Conservation (phyloP, 495 filamentous ascomycete genomes). For the Penicillium taxi region DNA sequence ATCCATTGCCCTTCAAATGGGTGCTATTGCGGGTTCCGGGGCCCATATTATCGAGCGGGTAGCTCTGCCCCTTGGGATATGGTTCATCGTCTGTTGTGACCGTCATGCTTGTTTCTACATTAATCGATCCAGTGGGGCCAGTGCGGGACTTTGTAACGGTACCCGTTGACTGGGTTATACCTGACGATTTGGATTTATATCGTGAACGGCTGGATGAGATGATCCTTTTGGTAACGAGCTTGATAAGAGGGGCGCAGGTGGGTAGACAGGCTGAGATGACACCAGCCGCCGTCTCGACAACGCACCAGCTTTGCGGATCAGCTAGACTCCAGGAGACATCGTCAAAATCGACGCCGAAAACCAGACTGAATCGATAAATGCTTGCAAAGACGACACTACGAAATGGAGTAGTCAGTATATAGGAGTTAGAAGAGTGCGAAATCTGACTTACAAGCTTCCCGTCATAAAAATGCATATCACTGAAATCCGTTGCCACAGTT, state of each 20-base stretch:
- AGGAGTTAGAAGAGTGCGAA: neutral
- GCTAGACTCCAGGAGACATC: constrained; percentile 16
- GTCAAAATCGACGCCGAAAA: constrained; percentile 7
- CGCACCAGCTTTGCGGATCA: constrained; percentile 16
- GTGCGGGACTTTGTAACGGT: neutral
- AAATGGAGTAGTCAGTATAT: neutral
- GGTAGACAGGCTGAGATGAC: constrained; percentile 19
- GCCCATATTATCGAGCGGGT: neutral
- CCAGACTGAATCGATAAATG: constrained; percentile 13
- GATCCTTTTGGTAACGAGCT: constrained; percentile 1
- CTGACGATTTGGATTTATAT: constrained; percentile 1
- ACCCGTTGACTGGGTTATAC: neutral
- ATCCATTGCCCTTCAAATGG: constrained; percentile 8
- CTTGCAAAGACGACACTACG: constrained; percentile 1
- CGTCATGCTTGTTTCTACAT: neutral
- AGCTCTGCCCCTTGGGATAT: no score
- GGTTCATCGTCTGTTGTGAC: neutral
- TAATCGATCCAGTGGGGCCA: neutral
- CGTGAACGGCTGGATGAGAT: constrained; percentile 1
- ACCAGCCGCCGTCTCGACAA: constrained; percentile 14
- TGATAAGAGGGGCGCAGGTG: constrained; percentile 11
- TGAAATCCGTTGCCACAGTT: neutral
- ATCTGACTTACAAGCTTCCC: constrained; percentile 2
- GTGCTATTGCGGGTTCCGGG: constrained; percentile 1
- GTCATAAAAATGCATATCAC: neutral